Evolutionary conservation across 768 basidiomycete genomes (phyloP), one percentile per base, ranked within the genome.

Genomic region (Gymnopilus junonius): DNA sequence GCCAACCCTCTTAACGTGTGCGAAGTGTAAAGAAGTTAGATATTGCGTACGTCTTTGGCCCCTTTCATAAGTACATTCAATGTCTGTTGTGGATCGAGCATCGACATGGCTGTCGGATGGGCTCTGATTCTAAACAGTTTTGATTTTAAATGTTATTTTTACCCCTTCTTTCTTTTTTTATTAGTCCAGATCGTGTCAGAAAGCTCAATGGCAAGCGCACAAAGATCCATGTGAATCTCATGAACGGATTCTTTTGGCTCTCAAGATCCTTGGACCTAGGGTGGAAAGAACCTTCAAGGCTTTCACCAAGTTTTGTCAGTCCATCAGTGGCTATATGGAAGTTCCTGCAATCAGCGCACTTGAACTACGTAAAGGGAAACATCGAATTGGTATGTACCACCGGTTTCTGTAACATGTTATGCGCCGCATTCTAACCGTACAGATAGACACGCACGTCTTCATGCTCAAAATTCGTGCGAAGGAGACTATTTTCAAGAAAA

Each of bases 321-420:
- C 27, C 27, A 42, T 67, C 34, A 46, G 53, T 25, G 58, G 58
- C 8, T 56, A 59, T 40, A 50, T 67, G 27, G 64, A 65, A 29
- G 34, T 53, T 34, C 67, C 67, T 12, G 67, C 67, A 7, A 65
- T 67, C 45, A 65, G 63, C 40, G 67, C 67, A 5, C 63, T 67
- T 17, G 43, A 65, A 50, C 55, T 67, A 4, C 42, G 34, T 12
- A 60, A 58, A 43, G 67, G 61, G 15, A 67, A 60, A 39, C 46
- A 53, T 23, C 43, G 67, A 54, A 57, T 67, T 5, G 42, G 67
- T 67, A 25, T 10, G 61, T n/a, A 14, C 29, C 20, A 15, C 20
- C 23, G 17, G 14, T 10, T 4, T 42, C 27, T 25, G 23, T 58
- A 32, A 21, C n/a, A 1, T 39, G 21, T 35, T 37, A 32, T 20